Percentiles rank a stretch among this genome's conserved stretches.
Conservation (phyloP, 148 eudicot genomes). For the Silene latifolia region DNA sequence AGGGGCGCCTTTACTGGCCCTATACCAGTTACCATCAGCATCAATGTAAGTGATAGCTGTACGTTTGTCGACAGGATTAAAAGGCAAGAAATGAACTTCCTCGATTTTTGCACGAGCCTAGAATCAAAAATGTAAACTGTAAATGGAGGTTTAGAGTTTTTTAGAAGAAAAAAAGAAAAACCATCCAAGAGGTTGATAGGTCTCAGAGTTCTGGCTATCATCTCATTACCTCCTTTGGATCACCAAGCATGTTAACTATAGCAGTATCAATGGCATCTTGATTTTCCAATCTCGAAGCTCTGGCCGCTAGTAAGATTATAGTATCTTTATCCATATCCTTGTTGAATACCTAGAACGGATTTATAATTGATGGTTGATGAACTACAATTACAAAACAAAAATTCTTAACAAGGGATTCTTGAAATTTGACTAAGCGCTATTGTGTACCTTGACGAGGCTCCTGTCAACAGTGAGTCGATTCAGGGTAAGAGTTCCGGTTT, state of each 20-base stretch:
- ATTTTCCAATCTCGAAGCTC: slow-evolving; percentile 77
- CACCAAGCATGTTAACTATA: slow-evolving; percentile 62
- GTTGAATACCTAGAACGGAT: slow-evolving; percentile 43
- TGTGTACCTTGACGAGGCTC: slow-evolving; percentile 60
- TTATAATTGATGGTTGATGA: not conserved
- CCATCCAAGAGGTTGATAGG: not conserved
- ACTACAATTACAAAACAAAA: not conserved
- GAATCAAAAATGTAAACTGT: slow-evolving; percentile 11
- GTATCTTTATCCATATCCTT: slow-evolving; percentile 62
- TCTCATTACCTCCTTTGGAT: slow-evolving; percentile 63
- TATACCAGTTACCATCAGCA: slow-evolving; percentile 59
- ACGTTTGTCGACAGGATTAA: slow-evolving; percentile 69
- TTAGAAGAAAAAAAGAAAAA: not conserved
- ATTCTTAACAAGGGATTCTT: not conserved
- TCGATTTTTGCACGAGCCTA: slow-evolving; percentile 66
- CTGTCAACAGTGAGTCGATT: slow-evolving; percentile 65
- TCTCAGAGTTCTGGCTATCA: slow-evolving; percentile 9
- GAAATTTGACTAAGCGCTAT: slow-evolving; percentile 7
- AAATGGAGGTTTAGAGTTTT: not conserved
- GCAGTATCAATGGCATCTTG: slow-evolving; percentile 86
- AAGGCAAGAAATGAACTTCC: slow-evolving; percentile 65
- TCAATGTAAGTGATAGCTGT: slow-evolving; percentile 66
- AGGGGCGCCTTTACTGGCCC: slow-evolving; percentile 71
- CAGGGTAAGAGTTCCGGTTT: slow-evolving; percentile 71
- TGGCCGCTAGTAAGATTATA: slow-evolving; percentile 66